Evolutionary conservation across 2,329 filamentous ascomycete species (phyloP).

Genomic region (Aspergillus novoparasiticus): DNA sequence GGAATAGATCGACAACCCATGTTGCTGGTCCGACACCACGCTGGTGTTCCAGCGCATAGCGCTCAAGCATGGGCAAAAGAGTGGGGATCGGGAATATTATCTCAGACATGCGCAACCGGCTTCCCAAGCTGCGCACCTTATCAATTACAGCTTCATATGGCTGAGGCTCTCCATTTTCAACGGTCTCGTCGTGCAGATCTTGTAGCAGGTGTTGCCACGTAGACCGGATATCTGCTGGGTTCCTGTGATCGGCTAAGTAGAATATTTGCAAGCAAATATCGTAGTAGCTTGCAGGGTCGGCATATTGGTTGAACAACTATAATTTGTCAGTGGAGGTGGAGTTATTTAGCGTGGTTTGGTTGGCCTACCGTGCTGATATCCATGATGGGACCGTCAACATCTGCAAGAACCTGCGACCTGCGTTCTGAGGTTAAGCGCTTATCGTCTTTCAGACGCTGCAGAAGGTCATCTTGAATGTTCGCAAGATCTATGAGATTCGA

Average conservation of each 20-base stretch:
- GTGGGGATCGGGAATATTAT: conserved; percentile 57
- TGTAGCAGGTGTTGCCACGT: conserved; percentile 85
- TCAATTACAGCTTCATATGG: conserved; percentile 55
- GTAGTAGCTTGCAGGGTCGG: conserved; percentile 88
- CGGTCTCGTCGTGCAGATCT: conserved; percentile 63
- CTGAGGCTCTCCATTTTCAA: conserved; percentile 43
- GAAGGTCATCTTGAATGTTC: conserved; percentile 89
- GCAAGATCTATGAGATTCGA: conserved; percentile 87
- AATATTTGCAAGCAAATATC: conserved; percentile 93
- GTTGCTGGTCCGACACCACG: conserved; percentile 50
- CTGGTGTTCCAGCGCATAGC: conserved; percentile 55
- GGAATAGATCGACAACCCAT: conserved; percentile 68
- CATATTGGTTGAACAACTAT: conserved; percentile 89
- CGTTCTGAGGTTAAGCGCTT: conserved; percentile 66
- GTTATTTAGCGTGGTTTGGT: background rate
- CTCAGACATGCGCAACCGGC: conserved; percentile 58
- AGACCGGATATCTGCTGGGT: conserved; percentile 76
- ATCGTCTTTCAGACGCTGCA: conserved; percentile 77
- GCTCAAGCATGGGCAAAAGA: conserved; percentile 59
- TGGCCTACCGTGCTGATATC: conserved; percentile 72
- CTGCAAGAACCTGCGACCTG: conserved; percentile 64
- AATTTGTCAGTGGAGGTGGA: conserved; percentile 22
- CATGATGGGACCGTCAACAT: conserved; percentile 77
- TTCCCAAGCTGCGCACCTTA: conserved; percentile 60
- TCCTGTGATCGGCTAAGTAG: conserved; percentile 87